phyloP scores from a whole-genome alignment of 805 yeast genomes.

The Wickerhamomyces mucosus region DNA sequence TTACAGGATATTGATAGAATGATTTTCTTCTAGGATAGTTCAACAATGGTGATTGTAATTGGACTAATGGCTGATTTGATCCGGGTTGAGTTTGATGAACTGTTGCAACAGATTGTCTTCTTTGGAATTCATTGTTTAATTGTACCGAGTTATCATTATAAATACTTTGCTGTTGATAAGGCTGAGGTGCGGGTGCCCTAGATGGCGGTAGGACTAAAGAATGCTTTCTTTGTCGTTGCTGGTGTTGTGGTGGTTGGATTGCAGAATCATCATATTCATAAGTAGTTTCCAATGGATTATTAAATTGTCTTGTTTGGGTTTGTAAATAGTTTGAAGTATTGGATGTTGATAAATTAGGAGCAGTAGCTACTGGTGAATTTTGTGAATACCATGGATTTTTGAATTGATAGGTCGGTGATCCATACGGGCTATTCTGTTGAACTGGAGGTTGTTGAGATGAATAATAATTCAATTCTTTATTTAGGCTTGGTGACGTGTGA shows the following conservation, averaged over 20 bases:
- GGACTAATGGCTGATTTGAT: constrained; percentile 11
- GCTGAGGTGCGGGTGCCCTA: constrained; percentile 35
- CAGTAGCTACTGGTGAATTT: constrained; percentile 6
- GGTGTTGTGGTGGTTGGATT: too few relatives aligned
- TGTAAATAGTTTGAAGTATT: constrained; percentile 5
- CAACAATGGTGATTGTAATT: constrained; percentile 2
- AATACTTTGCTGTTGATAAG: constrained; percentile 26
- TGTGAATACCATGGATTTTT: constrained; percentile 20
- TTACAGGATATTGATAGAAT: constrained; percentile 15
- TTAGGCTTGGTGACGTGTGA: too few relatives aligned
- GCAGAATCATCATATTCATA: constrained; percentile 33
- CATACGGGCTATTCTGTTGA: too few relatives aligned
- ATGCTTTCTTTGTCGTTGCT: too few relatives aligned
- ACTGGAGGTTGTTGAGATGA: too few relatives aligned
- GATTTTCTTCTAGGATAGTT: constrained; percentile 13
- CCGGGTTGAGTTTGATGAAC: constrained; percentile 8
- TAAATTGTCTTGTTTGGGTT: constrained; percentile 15
- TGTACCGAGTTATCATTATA: constrained; percentile 21
- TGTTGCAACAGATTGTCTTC: constrained; percentile 30
- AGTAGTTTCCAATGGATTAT: constrained; percentile 37
- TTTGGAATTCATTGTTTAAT: constrained; percentile 20
- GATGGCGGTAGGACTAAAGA: constrained; percentile 31
- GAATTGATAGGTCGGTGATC: constrained; percentile 21
- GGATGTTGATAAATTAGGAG: constrained; percentile 2
- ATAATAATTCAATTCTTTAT: too few relatives aligned